phyloP scores from a whole-genome alignment of 495 filamentous ascomycete genomes.

The Neurospora sp. region DNA sequence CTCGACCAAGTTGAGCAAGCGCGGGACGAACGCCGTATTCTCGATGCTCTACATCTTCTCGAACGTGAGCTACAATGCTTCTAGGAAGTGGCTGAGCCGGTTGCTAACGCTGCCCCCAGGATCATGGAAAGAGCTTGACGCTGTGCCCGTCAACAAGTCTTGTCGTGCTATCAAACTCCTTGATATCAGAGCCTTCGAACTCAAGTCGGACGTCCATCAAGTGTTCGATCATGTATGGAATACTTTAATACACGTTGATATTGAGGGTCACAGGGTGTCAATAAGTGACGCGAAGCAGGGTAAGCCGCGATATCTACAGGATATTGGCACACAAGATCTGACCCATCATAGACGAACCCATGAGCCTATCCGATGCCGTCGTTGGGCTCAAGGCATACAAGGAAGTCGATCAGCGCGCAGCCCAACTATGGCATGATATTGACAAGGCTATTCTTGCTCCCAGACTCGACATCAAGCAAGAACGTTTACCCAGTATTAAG shows the following conservation, averaged over 20 bases:
- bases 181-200: conserved; percentile 39
- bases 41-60: conserved; percentile 41
- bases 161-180: conserved; percentile 38
- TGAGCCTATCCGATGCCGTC: conserved; percentile 36
- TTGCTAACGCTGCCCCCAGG: conserved; percentile 16
- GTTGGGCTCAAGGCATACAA: conserved; percentile 41
- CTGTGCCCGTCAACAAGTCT: conserved; percentile 34
- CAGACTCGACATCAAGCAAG: conserved; percentile 29
- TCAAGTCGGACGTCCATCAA: conserved; percentile 48
- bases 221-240: conserved; percentile 48
- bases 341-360: conserved; percentile 32
- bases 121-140: conserved; percentile 36
- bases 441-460: conserved; percentile 41
- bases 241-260: conserved; percentile 46
- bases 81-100: background rate
- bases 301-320: background rate
- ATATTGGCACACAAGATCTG: conserved; percentile 11
- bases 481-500: conserved; percentile 22
- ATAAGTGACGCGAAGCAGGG: conserved; percentile 38
- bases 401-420: conserved; percentile 40
- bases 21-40: conserved; percentile 34
- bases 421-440: conserved; percentile 41
- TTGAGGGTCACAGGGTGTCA: conserved; percentile 33
- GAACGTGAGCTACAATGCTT: conserved; percentile 29
- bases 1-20: conserved; percentile 44